phyloP scores from a whole-genome alignment of 768 basidiomycete species.

The Xerocomellus amylosporus region DNA sequence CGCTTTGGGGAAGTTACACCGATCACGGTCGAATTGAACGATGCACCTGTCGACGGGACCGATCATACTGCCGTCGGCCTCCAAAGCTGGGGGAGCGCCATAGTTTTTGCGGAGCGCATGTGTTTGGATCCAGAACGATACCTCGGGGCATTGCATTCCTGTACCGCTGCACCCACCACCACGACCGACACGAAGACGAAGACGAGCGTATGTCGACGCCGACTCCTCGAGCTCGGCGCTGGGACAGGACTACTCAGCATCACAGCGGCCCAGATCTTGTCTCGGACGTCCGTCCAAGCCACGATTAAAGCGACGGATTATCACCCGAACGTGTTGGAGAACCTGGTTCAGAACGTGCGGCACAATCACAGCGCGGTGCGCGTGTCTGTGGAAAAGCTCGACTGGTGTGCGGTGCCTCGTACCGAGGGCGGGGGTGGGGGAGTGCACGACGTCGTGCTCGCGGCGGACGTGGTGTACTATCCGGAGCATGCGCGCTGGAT shows the following conservation, averaged over 20 bases:
- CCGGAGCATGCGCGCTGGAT: conserved; percentile 70
- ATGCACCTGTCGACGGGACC: conserved; percentile 57
- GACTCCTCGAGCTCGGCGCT: conserved; percentile 78
- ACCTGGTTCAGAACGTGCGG: conserved; percentile 58
- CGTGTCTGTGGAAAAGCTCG: conserved; percentile 51
- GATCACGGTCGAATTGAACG: conserved; percentile 60
- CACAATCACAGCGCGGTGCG: conserved; percentile 44
- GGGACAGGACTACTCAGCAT: conserved; percentile 86
- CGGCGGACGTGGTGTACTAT: conserved; percentile 79
- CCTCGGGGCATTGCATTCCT: conserved; percentile 33
- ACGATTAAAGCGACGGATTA: conserved; percentile 71
- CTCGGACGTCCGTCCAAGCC: conserved; percentile 10
- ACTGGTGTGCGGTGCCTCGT: conserved; percentile 56
- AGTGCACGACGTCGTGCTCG: conserved; percentile 66
- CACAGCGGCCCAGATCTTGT: conserved; percentile 49
- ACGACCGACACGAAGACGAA: too few relatives aligned
- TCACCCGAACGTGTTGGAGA: conserved; percentile 70
- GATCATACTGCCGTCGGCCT: conserved; percentile 81
- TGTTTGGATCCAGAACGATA: conserved; percentile 42
- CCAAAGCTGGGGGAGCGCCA: conserved; percentile 82
- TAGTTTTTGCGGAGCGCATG: conserved; percentile 65
- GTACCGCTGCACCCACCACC: background rate
- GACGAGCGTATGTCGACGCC: conserved; percentile 16
- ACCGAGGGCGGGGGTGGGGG: conserved; percentile 16
- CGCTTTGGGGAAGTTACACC: background rate